Base-by-base conservation (phyloP, 352 stramenopile species). In the Achlya hypogyna region DNA sequence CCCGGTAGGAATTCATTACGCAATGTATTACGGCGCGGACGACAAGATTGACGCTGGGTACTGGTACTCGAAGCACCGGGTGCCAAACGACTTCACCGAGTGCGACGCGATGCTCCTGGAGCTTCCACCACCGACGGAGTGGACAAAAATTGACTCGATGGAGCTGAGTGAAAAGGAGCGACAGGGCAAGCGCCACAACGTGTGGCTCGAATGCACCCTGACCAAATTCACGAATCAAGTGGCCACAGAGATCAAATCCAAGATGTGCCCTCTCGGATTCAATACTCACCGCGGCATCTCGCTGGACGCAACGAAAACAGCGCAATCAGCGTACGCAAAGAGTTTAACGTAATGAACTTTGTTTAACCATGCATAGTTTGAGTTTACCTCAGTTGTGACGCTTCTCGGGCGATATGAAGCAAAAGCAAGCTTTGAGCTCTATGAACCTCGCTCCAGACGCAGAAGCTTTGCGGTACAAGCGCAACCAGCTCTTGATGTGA, bases 161-260 rank as follows among this genome's bases (percentile, higher is more conserved):
- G 29, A 2, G 20, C n/a, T 51, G 49, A 35, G 1, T 31, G 51
- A 27, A 4, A 22, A 14, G 2, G 28, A 32, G 12, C 47, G 43
- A 18, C 43, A 52, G 22, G 47, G 32, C n/a, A 40, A 43, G 20
- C 65, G 65, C 32, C 70, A 74, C 35, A 49, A 71, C 18, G 53
- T 74, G 16, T 74, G 70, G 70, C 32, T 51, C 14, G 51, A 62
- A 32, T 74, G 70, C 43, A 63, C 65, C 38, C n/a, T 74, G 4
- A 60, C 51, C 51, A 74, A 74, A 29, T 49, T 23, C 5, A 27
- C 63, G 14, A 73, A 73, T 28, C 49, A 56, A 40, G 63, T 43
- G 14, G 40, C 28, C 35, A 23, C 42, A 12, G 20, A 65, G 28
- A 42, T 73, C 29, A 73, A 71, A 43, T n/a, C 52, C 9, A 38